Conservation (phyloP, 2,329 filamentous ascomycete species). For the Phialophora chinensis region DNA sequence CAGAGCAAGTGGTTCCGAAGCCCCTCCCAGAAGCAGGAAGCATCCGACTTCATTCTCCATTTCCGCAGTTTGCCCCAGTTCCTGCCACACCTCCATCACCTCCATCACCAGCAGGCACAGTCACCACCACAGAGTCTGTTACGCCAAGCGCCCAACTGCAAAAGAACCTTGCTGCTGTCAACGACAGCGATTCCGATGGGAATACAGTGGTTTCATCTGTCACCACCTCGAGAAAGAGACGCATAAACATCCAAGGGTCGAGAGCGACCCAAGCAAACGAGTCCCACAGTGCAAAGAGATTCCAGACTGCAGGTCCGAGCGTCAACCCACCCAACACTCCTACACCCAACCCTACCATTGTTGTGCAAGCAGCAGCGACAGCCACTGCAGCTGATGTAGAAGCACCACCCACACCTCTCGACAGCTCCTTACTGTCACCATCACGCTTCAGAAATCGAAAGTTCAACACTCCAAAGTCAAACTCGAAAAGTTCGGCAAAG, state of each 20-base stretch:
- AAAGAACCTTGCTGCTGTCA: constrained; percentile 11
- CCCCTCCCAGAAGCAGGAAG: constrained; percentile 1
- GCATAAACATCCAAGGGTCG: constrained; percentile 19
- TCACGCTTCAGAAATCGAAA: constrained; percentile 27
- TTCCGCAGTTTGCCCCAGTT: constrained; percentile 10
- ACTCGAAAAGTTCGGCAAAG: constrained; percentile 9
- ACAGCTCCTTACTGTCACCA: constrained; percentile 28
- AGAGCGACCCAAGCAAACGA: constrained; percentile 4
- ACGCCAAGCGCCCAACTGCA: constrained; percentile 19
- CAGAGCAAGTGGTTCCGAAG: constrained; percentile 1
- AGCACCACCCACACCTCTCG: constrained; percentile 10
- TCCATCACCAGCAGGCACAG: constrained; percentile 3
- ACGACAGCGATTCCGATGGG: constrained; percentile 25
- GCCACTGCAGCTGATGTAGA: constrained; percentile 17
- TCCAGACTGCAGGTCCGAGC: constrained; percentile 24
- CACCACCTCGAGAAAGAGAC: constrained; percentile 25
- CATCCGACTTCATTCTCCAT: constrained; percentile 19
- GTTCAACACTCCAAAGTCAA: constrained; percentile 21
- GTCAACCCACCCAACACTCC: constrained; percentile 17
- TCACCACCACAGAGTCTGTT: constrained; percentile 2
- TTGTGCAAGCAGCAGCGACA: constrained; percentile 28
- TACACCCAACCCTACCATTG: constrained; percentile 23
- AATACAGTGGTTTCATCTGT: constrained; percentile 10
- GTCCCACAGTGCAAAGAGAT: constrained; percentile 11
- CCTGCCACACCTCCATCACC: constrained; percentile 12